Evolutionary conservation across 2,329 filamentous ascomycete genomes (phyloP).

Genomic region (Emmonsia crescens): DNA sequence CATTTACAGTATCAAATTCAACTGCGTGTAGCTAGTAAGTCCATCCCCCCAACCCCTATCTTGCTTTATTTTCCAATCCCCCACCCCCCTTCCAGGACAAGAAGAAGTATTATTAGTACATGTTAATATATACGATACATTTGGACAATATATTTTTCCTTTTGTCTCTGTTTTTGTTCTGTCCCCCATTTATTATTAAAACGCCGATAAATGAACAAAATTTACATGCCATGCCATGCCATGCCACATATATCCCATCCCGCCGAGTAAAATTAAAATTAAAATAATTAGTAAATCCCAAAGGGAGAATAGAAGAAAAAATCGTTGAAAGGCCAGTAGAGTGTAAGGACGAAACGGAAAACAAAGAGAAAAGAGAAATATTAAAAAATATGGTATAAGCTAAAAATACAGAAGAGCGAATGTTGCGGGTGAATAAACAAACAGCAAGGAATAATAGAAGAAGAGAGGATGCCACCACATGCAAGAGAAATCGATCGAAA

Average conservation of each 20-base stretch:
- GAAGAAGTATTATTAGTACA: not conserved
- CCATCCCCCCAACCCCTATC: no score
- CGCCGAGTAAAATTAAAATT: not conserved
- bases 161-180: not conserved
- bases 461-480: not conserved
- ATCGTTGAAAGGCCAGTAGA: not conserved
- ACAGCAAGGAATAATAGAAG: not conserved
- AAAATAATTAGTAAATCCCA: not conserved
- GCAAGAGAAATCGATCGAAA: not conserved
- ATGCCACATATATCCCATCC: not conserved
- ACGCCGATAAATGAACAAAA: no score
- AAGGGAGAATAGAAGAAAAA: not conserved
- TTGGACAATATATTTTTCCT: not conserved
- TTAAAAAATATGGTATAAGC: not conserved
- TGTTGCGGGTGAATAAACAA: not conserved
- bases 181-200: not conserved
- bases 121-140: not conserved
- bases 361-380: not conserved
- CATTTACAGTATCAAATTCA: no score
- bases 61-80: no score
- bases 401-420: not conserved
- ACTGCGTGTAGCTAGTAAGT: no score
- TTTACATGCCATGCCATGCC: not conserved
- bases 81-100: no score
- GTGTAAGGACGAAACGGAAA: not conserved